Conservation (phyloP, 2,329 filamentous ascomycete species). For the Xylaria sp. region DNA sequence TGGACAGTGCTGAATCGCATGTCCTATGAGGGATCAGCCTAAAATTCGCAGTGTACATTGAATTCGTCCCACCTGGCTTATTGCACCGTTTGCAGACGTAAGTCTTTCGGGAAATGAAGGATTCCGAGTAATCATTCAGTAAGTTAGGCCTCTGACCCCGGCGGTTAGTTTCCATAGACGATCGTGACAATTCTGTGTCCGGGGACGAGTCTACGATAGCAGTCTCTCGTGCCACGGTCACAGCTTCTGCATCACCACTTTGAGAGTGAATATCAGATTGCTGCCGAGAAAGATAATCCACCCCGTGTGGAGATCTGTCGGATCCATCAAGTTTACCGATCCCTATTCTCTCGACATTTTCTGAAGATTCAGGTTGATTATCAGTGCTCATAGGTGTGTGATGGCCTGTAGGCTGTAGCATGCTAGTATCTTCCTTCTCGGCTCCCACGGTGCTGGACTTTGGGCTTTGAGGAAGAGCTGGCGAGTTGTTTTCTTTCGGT, state of each 20-base stretch:
- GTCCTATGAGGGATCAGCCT: constrained; percentile 49
- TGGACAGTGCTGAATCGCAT: constrained; percentile 54
- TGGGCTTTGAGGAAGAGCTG: constrained; percentile 21
- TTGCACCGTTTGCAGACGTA: constrained; percentile 52
- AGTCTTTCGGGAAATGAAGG: constrained; percentile 11
- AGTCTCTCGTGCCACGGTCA: constrained; percentile 22
- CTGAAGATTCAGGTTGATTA: neutral
- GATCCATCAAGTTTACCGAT: neutral
- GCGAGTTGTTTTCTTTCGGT: neutral
- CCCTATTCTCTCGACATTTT: neutral
- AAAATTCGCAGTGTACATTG: neutral
- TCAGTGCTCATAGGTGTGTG: neutral
- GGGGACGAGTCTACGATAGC: constrained; percentile 25
- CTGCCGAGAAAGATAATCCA: neutral
- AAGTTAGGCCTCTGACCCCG: constrained; percentile 21
- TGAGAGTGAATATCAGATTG: neutral
- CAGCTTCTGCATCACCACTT: constrained; percentile 17
- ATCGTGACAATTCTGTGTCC: constrained; percentile 6
- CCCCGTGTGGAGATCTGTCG: neutral
- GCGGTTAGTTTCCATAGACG: neutral
- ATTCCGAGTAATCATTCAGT: neutral
- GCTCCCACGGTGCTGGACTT: neutral
- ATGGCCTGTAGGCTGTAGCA: neutral
- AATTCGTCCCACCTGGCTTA: constrained; percentile 45
- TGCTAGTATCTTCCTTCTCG: neutral